phyloP scores from a whole-genome alignment of 192 early-diverging fungal species.

The Gamsiella multidivaricata region DNA sequence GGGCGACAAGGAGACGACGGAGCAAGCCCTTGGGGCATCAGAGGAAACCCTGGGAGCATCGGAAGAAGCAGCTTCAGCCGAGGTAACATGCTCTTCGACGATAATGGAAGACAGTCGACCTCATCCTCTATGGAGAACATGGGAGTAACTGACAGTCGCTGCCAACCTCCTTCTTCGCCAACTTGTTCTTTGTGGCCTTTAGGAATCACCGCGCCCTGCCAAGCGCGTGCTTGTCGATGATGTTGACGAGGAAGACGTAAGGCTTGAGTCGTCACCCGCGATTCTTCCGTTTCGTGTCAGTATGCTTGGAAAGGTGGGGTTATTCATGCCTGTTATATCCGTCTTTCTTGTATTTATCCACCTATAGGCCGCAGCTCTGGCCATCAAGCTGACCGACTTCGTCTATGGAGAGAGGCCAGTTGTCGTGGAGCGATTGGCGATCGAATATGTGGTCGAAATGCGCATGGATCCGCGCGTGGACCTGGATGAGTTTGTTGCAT shows the following conservation, averaged over 20 bases:
- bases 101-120: not conserved
- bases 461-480: slow-evolving; percentile 1
- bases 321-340: slow-evolving; percentile 1
- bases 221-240: slow-evolving; percentile 5
- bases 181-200: slow-evolving; percentile 3
- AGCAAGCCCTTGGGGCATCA: slow-evolving; percentile 4
- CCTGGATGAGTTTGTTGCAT: not conserved
- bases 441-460: not conserved
- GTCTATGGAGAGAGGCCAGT: slow-evolving; percentile 3
- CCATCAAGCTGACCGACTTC: slow-evolving; percentile 1
- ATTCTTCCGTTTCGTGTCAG: not conserved
- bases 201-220: slow-evolving; percentile 2
- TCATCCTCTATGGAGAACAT: slow-evolving; percentile 1
- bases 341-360: slow-evolving; percentile 1
- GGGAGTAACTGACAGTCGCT: slow-evolving; percentile 3
- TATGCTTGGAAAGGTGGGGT: slow-evolving; percentile 3
- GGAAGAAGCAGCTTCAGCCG: not conserved
- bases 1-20: slow-evolving; percentile 3
- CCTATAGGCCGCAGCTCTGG: slow-evolving; percentile 1
- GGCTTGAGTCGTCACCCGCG: slow-evolving; percentile 5
- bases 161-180: slow-evolving; percentile 1
- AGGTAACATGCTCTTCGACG: not conserved
- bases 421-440: not conserved
- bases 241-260: slow-evolving; percentile 5
- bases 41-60: slow-evolving; percentile 2